A percentile compares a stretch with the other conserved stretches of the same genome.
These are phyloP conservation scores for Kodamaea arcana DNA, from an alignment of 1,139 yeast species.

Conservation along the genomic window DNA sequence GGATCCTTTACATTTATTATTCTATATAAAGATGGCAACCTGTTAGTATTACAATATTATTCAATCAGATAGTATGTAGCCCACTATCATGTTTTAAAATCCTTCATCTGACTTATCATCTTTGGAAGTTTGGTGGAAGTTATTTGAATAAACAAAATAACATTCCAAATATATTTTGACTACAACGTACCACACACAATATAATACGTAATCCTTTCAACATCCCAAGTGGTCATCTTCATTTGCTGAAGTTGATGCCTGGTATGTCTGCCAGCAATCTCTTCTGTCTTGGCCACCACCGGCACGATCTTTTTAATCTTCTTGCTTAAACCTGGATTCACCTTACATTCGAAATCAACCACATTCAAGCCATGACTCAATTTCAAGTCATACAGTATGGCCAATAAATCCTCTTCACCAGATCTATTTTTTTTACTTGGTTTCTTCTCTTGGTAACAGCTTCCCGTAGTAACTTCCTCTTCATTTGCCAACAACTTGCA, in stretches of 20 bases:
- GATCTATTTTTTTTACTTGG: constrained; percentile 2
- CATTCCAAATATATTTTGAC: too few species aligned
- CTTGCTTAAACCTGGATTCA: constrained; percentile 37
- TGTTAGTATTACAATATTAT: too few species aligned
- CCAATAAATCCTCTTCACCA: constrained; percentile 17
- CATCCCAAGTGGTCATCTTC: constrained; percentile 44
- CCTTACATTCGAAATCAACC: constrained; percentile 44
- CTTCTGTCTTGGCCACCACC: constrained; percentile 21
- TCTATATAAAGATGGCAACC: too few species aligned
- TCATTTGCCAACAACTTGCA: constrained; percentile 46
- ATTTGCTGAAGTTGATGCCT: constrained; percentile 46
- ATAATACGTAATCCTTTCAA: constrained; percentile 38
- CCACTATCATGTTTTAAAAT: too few species aligned
- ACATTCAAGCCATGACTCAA: constrained; percentile 47
- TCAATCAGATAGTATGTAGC: too few species aligned
- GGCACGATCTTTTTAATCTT: constrained; percentile 24
- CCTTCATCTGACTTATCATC: too few species aligned
- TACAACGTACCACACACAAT: constrained; percentile 15
- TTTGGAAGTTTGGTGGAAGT: too few species aligned
- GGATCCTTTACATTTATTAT: too few species aligned
- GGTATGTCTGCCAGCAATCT: constrained; percentile 37
- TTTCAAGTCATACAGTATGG: constrained; percentile 46
- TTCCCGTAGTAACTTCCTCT: constrained; percentile 37
- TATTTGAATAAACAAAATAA: too few species aligned
- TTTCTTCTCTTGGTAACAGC: constrained; percentile 33